phyloP scores from a whole-genome alignment of 192 early-diverging fungal species.

The Coemansia sp. region DNA sequence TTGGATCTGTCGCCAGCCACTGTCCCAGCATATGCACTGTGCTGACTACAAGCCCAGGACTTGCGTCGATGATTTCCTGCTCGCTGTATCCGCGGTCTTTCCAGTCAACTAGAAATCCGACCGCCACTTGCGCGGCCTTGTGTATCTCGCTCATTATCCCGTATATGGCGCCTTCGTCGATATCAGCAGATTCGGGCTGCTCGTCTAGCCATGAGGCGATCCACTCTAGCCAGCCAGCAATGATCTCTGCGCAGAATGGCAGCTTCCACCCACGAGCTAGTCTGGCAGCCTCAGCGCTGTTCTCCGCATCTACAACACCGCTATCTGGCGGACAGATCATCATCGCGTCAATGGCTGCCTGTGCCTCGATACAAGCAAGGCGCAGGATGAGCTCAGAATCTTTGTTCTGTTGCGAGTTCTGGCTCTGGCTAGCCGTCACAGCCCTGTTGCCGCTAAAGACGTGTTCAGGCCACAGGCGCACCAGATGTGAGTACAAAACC shows the following conservation, averaged over 20 bases:
- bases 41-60: slow-evolving; percentile 28
- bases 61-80: slow-evolving; percentile 20
- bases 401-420: neutral
- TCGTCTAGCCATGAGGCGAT: slow-evolving; percentile 37
- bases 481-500: slow-evolving; percentile 44
- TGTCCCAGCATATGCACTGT: slow-evolving; percentile 25
- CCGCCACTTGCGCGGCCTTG: slow-evolving; percentile 20
- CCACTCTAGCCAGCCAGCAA: slow-evolving; percentile 50
- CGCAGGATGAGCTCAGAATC: slow-evolving; percentile 35
- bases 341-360: slow-evolving; percentile 44
- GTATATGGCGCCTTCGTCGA: slow-evolving; percentile 30
- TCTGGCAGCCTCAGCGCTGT: slow-evolving; percentile 1
- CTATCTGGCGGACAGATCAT: slow-evolving; percentile 25
- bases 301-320: slow-evolving; percentile 5
- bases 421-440: neutral
- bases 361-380: slow-evolving; percentile 45
- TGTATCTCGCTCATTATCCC: slow-evolving; percentile 38
- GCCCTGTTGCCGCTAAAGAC: slow-evolving; percentile 13
- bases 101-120: slow-evolving; percentile 42
- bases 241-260: slow-evolving; percentile 40
- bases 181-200: slow-evolving; percentile 14
- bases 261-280: slow-evolving; percentile 47
- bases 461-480: slow-evolving; percentile 38
- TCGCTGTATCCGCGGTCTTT: slow-evolving; percentile 30
- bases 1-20: slow-evolving; percentile 55